These are phyloP conservation scores for Quercus robur DNA, from an alignment of 306 rosid species.

Conservation along the genomic window DNA sequence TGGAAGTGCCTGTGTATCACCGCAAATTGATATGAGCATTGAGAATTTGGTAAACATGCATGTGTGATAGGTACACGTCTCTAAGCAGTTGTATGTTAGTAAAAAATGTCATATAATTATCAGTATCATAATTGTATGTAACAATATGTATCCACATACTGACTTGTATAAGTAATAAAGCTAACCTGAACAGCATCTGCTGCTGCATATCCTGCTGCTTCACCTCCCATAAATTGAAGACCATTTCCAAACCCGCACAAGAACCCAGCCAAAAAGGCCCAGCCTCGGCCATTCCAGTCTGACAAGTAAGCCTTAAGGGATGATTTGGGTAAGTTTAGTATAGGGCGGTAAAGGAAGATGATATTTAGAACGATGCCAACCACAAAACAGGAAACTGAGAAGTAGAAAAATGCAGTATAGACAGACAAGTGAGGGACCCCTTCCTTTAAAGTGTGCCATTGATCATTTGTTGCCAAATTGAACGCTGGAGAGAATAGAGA, in stretches of 20 bases:
- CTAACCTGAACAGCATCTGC: conserved; percentile 97
- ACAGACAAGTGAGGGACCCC: conserved; percentile 84
- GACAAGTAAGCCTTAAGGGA: conserved; percentile 64
- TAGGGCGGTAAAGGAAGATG: conserved; percentile 71
- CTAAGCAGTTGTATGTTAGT: background rate
- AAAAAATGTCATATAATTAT: background rate
- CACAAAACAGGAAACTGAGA: conserved; percentile 71
- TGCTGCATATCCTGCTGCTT: conserved; percentile 99
- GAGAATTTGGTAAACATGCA: background rate
- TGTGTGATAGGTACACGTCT: background rate
- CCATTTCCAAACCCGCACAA: conserved; percentile 96
- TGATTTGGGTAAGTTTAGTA: conserved; percentile 69
- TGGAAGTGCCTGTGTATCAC: conserved; percentile 74
- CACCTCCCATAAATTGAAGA: conserved; percentile 95
- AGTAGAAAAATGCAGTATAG: conserved; percentile 83
- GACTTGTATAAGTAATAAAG: background rate
- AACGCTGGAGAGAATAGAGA: conserved; percentile 92
- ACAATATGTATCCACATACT: background rate
- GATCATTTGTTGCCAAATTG: conserved; percentile 93
- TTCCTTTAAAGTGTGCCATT: conserved; percentile 65
- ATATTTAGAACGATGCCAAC: conserved; percentile 65
- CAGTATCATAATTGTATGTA: background rate
- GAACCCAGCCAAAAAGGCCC: conserved; percentile 90
- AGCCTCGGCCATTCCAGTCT: conserved; percentile 87
- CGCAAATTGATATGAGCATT: background rate